Evolutionary conservation across 2,329 filamentous ascomycete species (phyloP), one percentile per base, ranked within the genome.

Genomic region (Grosmannia serpens): DNA sequence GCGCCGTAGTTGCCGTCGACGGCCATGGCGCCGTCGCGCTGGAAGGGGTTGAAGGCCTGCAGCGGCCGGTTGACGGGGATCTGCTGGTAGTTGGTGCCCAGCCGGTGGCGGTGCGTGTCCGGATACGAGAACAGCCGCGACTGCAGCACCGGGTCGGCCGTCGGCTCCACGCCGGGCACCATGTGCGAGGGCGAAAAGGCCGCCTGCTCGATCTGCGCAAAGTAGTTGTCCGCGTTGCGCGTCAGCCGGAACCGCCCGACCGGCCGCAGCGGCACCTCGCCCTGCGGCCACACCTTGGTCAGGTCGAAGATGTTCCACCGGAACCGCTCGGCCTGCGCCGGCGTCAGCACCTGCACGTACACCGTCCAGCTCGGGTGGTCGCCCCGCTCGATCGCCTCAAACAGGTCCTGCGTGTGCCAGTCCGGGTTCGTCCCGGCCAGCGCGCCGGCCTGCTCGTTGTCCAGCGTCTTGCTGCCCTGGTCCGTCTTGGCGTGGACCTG

Each of bases 1-100:
- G 74, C 73, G 56, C 81, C 82, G 64, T 84, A 82, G 72, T 85
- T 85, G 58, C 74, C 75, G 71, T 89, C 87, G 67, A 83, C 75
- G 59, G 84, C 80, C 85, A 89, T 90, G 60, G 70, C 67, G 20
- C 88, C 88, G 66, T 90, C 87, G 61, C 87, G 82, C 69, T 89
- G 86, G 76, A 84, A 88, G 62, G 87, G 87, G 64, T 86, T 77
- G 76, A 81, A 77, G 71, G 74, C 74, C 72, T 66, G 74, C 70
- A 74, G 75, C 0, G 81, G 77, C 56, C 74, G 74, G 71, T 85
- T 86, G 64, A 83, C 79, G 26, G 83, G 82, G 57, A 86, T 79
- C 66, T 85, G 81, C 63, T 84, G 78, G 70, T 84, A 85, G 72
- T 86, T 86, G 55, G 75, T 75, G 38, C 83, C 83, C 3, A 86